Evolutionary conservation across 768 basidiomycete genomes (phyloP), one percentile per base, ranked within the genome.

Genomic region (Tulasnella sp.): DNA sequence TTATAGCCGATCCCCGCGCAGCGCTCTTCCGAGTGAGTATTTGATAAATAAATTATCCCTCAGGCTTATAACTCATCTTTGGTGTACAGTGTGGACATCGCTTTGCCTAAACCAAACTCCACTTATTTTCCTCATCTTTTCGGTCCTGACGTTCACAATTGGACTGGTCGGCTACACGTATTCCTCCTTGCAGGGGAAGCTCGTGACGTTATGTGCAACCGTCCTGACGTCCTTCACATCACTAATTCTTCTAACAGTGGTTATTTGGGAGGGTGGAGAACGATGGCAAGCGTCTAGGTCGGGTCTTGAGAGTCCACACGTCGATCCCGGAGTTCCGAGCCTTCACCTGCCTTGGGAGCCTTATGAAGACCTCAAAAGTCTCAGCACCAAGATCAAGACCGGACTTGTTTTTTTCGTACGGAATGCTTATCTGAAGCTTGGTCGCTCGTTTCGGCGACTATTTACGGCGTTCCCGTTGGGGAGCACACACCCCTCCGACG

Each of bases 81-180:
- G 5, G 1, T 31, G 1, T 46, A 24, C 39, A 78, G 77, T 48
- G 80, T 80, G 71, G 80, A 71, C 80, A 16, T 76, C 73, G 5
- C 71, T 81, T 42, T 81, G 80, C 80, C 44, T 81, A 24, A 77
- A 62, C 10, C 78, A 71, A 3, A 80, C 80, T n/a, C 80, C 80
- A 5, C 44, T 81, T 18, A 12, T 80, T 42, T 81, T 81, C 58
- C 80, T 81, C 0, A 56, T 80, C 42, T 44, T 71, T 18, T 46
- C 80, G 8, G 80, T 80, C 5, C 14, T 81, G 62, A 74, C 80
- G 9, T 81, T 81, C 58, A 80, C 80, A 0, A 72, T 58, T 24
- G 80, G 80, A 9, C 42, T 81, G 19, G 78, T 79, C 16, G 38
- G 27, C 34, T 81, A 52, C 52, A 80, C 80, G 0, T 80, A 81